phyloP scores from a whole-genome alignment of 225 moss, liverwort and hornwort genomes.

The Thuidium tamariscinum region DNA sequence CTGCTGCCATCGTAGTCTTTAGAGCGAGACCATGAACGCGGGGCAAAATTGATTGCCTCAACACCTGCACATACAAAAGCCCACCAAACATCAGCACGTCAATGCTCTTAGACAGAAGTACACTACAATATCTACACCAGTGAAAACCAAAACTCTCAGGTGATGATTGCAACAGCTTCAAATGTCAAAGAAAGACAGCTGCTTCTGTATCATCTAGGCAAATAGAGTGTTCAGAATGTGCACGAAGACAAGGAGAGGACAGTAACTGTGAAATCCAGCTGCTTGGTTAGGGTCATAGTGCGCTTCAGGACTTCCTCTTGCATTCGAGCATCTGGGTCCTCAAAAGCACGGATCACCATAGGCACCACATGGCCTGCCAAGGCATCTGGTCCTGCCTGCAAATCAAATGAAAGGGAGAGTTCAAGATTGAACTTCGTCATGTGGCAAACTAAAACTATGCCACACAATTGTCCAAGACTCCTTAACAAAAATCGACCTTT shows the following conservation, averaged over 20 bases:
- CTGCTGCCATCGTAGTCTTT: conserved; percentile 95
- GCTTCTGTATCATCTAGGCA: neutral
- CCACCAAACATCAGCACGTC: neutral
- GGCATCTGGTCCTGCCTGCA: conserved; percentile 84
- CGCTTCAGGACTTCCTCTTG: conserved; percentile 95
- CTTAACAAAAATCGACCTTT: neutral
- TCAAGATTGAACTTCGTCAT: neutral
- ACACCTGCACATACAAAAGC: conserved; percentile 44
- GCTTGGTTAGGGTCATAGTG: conserved; percentile 82
- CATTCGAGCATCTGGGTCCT: conserved; percentile 97
- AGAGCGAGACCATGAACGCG: conserved; percentile 87
- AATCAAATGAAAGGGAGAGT: neutral
- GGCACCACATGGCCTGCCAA: conserved; percentile 75
- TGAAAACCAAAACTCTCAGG: neutral
- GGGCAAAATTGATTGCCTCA: conserved; percentile 78
- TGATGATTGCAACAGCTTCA: neutral
- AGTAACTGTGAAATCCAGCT: conserved; percentile 84
- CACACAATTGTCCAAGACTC: neutral
- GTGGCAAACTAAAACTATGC: neutral
- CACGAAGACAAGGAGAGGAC: neutral
- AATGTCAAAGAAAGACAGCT: neutral
- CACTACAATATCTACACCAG: neutral
- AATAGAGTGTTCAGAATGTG: neutral
- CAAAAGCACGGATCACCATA: conserved; percentile 94
- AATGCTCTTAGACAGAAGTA: neutral